Evolutionary conservation across 805 yeast genomes (phyloP), one percentile per base, ranked within the genome.

Genomic region (Yarrowia sp.): DNA sequence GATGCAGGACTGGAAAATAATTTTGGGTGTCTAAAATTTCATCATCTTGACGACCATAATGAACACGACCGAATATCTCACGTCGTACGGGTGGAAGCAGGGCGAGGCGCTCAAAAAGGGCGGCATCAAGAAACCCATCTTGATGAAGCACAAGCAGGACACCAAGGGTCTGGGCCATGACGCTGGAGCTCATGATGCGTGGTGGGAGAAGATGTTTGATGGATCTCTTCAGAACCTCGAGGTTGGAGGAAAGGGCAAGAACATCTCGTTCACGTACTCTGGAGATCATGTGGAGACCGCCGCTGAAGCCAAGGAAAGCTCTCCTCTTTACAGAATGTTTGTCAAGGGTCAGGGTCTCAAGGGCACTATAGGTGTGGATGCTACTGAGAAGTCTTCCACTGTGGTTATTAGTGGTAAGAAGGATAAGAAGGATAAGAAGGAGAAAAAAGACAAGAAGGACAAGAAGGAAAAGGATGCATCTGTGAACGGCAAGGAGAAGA

Each of bases 141-240:
- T 94, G 70, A 97, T 95, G 67, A 89, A 89, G 71, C 98, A 94
- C 74, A 92, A 95, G 78, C 88, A 87, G 72, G 97, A 94, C 74
- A 87, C 87, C 68, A 92, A 92, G 75, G 99, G 99, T 10, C 82
- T 94, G 33, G 99, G 99, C 0, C 88, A 89, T 74, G 83, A 84
- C 30, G 79, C 81, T 10, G 88, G 86, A 64, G 95, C 91, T 71
- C 85, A 87, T 15, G 97, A 91, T 71, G 89, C 91, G 55, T 94
- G 99, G 99, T 94, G 99, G 99, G 99, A 94, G 72, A 84, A 91
- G 71, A 81, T 94, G 53, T 95, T 95, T 79, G 98, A 94, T 77
- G 97, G 97, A 1, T 97, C 92, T 71, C 82, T 94, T 71, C 91
- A 91, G 74, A 84, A 86, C 9, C 76, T 95, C 63, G 92, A 90